phyloP scores from a whole-genome alignment of 129 eudicot genomes.

The Ambrosia artemisiifolia region DNA sequence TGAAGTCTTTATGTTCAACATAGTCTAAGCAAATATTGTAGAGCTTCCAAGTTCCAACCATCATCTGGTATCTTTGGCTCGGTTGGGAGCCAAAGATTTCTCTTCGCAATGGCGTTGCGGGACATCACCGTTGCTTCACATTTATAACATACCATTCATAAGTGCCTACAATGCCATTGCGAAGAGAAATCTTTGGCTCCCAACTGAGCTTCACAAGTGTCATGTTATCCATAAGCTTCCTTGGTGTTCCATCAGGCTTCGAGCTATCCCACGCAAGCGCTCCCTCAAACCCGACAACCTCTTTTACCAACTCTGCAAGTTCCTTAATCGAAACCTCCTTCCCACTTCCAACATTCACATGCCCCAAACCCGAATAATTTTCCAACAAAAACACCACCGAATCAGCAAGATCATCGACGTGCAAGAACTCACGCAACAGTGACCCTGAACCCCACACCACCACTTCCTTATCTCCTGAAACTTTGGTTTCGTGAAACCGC shows the following conservation, averaged over 20 bases:
- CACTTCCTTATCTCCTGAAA: constrained; percentile 55
- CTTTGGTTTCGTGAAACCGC: constrained; percentile 89
- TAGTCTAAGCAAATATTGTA: too few relatives aligned
- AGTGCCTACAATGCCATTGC: constrained; percentile 79
- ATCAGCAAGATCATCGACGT: constrained; percentile 93
- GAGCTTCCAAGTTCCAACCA: too few relatives aligned
- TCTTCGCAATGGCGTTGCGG: constrained; percentile 79
- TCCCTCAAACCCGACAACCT: constrained; percentile 84
- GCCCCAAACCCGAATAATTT: constrained; percentile 72
- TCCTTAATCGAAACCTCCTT: constrained; percentile 91
- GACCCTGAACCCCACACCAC: constrained; percentile 97
- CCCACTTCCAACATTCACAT: constrained; percentile 97
- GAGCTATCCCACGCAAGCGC: constrained; percentile 79
- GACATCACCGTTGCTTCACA: background rate
- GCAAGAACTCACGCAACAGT: constrained; percentile 87
- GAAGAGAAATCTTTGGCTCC: constrained; percentile 78
- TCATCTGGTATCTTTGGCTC: constrained; percentile 20
- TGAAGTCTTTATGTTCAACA: too few relatives aligned
- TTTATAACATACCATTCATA: constrained; percentile 76
- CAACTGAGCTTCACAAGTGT: constrained; percentile 67
- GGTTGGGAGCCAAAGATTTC: constrained; percentile 90
- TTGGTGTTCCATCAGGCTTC: constrained; percentile 97
- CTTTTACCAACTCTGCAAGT: constrained; percentile 89
- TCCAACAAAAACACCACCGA: constrained; percentile 79
- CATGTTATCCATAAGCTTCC: constrained; percentile 96